Conservation (phyloP, 768 basidiomycete genomes). For the Hydnum rufescens region DNA sequence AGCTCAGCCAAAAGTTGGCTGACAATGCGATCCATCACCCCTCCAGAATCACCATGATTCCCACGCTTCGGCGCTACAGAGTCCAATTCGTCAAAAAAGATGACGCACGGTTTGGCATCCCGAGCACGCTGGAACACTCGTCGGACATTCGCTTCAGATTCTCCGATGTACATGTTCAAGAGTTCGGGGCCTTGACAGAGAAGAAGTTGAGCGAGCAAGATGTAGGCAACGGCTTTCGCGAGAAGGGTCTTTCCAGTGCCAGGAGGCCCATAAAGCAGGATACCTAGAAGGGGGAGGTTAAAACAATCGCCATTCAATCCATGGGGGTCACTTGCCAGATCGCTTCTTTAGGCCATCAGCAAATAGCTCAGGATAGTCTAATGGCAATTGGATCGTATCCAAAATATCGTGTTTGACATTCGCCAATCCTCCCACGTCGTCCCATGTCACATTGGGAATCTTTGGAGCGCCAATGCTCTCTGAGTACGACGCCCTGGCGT, state of each 20-base stretch:
- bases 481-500: constrained; percentile 59
- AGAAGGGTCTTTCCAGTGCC: constrained; percentile 91
- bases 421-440: constrained; percentile 86
- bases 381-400: constrained; percentile 84
- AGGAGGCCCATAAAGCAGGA: constrained; percentile 84
- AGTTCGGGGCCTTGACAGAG: constrained; percentile 94
- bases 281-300: constrained; percentile 29
- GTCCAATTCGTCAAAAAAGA: constrained; percentile 94
- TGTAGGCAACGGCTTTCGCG: constrained; percentile 91
- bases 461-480: constrained; percentile 94
- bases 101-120: constrained; percentile 84
- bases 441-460: constrained; percentile 91
- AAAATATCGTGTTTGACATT: constrained; percentile 80
- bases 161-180: constrained; percentile 96
- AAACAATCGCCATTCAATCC: constrained; percentile 9
- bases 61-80: constrained; percentile 88
- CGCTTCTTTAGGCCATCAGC: constrained; percentile 83
- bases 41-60: constrained; percentile 88
- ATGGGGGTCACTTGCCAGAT: constrained; percentile 44
- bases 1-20: constrained; percentile 86
- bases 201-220: constrained; percentile 87
- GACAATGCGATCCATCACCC: constrained; percentile 96
- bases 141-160: constrained; percentile 94
- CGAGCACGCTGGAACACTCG: constrained; percentile 77
- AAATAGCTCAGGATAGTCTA: constrained; percentile 82